phyloP scores from a whole-genome alignment of 495 filamentous ascomycete species.

The Amorphotheca resinae region DNA sequence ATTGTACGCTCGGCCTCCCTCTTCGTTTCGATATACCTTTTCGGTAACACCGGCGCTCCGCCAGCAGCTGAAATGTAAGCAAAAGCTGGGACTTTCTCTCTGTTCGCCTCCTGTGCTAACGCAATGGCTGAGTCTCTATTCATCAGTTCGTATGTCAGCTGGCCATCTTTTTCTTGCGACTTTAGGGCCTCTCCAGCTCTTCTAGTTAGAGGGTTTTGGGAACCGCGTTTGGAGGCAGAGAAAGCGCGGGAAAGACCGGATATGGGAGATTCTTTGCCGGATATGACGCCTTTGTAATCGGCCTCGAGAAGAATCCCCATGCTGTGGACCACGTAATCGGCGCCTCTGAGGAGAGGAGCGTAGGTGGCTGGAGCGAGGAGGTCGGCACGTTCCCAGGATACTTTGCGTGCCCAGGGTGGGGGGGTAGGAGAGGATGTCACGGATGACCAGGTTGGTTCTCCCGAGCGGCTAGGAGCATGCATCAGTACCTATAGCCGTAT shows the following conservation, averaged over 20 bases:
- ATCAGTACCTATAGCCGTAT: too few species aligned
- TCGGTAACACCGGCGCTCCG: slow-evolving; percentile 70
- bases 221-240: slow-evolving; percentile 45
- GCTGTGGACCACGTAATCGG: slow-evolving; percentile 77
- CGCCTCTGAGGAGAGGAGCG: slow-evolving; percentile 51
- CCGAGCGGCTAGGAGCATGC: slow-evolving; percentile 54
- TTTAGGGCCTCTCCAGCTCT: slow-evolving; percentile 43
- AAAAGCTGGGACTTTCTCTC: slow-evolving; percentile 53
- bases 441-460: slow-evolving; percentile 69
- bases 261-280: slow-evolving; percentile 64
- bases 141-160: slow-evolving; percentile 95
- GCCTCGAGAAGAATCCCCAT: slow-evolving; percentile 97
- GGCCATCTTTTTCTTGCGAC: slow-evolving; percentile 52
- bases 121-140: slow-evolving; percentile 79
- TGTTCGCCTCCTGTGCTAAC: slow-evolving; percentile 67
- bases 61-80: slow-evolving; percentile 81
- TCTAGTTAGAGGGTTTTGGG: slow-evolving; percentile 51
- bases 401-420: slow-evolving; percentile 68
- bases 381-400: slow-evolving; percentile 80
- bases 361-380: slow-evolving; percentile 73
- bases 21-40: slow-evolving; percentile 83
- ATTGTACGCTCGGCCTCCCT: slow-evolving; percentile 79
- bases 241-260: slow-evolving; percentile 69
- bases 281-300: slow-evolving; percentile 89
- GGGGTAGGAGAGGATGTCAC: slow-evolving; percentile 60